These are phyloP conservation scores for Stropharia rugosoannulata DNA, from an alignment of 768 basidiomycete species.

Conservation along the genomic window DNA sequence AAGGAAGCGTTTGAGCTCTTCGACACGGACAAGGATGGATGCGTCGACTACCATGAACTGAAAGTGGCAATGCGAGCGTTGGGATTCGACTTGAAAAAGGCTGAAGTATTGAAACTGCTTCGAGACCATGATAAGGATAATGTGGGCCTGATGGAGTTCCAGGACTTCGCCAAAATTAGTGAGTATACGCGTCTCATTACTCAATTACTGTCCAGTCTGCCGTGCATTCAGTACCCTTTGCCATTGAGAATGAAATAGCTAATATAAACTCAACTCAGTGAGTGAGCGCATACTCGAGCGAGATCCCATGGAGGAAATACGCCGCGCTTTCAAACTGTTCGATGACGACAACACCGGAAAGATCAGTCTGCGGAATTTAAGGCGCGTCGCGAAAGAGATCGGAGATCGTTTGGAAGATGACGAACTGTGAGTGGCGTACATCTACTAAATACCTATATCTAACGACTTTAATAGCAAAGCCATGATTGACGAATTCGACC, in stretches of 20 bases:
- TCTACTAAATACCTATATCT: not conserved
- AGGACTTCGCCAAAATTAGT: slow-evolving; percentile 95
- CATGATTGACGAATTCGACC: slow-evolving; percentile 99
- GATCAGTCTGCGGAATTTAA: slow-evolving; percentile 87
- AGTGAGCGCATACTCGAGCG: slow-evolving; percentile 90
- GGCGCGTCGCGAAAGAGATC: slow-evolving; percentile 94
- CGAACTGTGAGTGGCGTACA: slow-evolving; percentile 72
- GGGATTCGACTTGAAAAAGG: slow-evolving; percentile 98
- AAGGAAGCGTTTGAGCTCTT: slow-evolving; percentile 99
- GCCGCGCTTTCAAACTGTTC: slow-evolving; percentile 93
- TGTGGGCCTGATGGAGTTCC: slow-evolving; percentile 84
- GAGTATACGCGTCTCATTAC: slow-evolving; percentile 27
- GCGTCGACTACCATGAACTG: slow-evolving; percentile 96
- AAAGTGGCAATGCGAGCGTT: slow-evolving; percentile 98
- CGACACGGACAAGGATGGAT: slow-evolving; percentile 97
- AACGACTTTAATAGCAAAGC: slow-evolving; percentile 68
- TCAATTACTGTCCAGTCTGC: not conserved
- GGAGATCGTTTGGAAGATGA: slow-evolving; percentile 95
- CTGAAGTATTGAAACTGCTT: slow-evolving; percentile 93
- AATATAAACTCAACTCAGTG: slow-evolving; percentile 52
- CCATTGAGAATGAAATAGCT: not conserved
- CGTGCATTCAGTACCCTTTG: slow-evolving; percentile 1
- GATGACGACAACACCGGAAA: slow-evolving; percentile 96
- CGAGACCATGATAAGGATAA: slow-evolving; percentile 88
- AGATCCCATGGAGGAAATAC: slow-evolving; percentile 96